phyloP scores from a whole-genome alignment of 208 protist genomes.

The Sergeia podlipaevii region DNA sequence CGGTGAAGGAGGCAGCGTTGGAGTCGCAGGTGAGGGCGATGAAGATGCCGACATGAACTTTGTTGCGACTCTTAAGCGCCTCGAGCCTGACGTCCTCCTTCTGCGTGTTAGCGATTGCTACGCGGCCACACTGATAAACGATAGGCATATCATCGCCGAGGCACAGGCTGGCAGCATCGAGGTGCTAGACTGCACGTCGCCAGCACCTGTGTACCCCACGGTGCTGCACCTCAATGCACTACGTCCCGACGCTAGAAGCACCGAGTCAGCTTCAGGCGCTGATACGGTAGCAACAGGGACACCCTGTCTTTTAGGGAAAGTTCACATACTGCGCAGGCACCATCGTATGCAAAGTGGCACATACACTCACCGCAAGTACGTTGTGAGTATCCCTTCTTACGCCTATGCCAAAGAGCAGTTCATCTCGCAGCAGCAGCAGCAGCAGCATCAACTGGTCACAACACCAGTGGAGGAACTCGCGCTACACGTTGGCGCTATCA shows the following conservation, averaged over 20 bases:
- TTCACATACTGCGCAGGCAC: background rate
- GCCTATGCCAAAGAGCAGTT: background rate
- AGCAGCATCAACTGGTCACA: slow-evolving; percentile 4
- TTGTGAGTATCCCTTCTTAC: background rate
- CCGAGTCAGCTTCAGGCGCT: background rate
- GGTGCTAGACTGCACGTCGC: slow-evolving; percentile 56
- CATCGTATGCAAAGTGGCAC: background rate
- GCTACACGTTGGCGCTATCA: slow-evolving; percentile 29
- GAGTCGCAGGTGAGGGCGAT: slow-evolving; percentile 21
- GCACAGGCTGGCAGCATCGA: slow-evolving; percentile 35
- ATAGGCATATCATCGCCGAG: slow-evolving; percentile 39
- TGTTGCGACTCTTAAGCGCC: slow-evolving; percentile 16
- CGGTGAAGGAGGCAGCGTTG: slow-evolving; percentile 19
- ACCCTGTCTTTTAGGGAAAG: background rate
- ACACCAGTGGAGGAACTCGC: slow-evolving; percentile 32
- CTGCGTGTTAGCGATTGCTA: slow-evolving; percentile 44
- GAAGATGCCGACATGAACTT: slow-evolving; percentile 19
- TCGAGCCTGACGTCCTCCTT: slow-evolving; percentile 46
- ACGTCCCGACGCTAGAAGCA: background rate
- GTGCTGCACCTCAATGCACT: slow-evolving; percentile 12
- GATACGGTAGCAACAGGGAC: background rate
- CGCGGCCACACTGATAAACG: slow-evolving; percentile 30
- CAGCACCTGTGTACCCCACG: slow-evolving; percentile 30
- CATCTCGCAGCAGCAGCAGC: background rate
- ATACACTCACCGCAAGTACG: background rate